Conservation (phyloP, 768 basidiomycete species). For the Boletus sp. region DNA sequence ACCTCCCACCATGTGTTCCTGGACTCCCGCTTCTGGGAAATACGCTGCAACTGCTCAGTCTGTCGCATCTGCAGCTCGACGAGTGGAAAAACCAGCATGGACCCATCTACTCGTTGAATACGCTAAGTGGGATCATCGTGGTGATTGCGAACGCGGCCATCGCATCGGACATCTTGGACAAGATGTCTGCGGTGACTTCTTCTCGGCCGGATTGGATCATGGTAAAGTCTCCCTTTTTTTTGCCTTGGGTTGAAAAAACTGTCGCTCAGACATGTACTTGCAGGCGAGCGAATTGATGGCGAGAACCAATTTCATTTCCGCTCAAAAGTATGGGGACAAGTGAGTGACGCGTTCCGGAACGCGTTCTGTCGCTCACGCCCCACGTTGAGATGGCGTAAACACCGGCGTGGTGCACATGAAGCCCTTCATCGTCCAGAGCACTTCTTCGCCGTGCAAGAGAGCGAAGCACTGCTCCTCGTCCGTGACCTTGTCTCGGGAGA, state of each 20-base stretch:
- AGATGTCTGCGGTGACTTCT: slow-evolving; percentile 8
- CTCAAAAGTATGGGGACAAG: slow-evolving; percentile 10
- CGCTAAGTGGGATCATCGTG: slow-evolving; percentile 3
- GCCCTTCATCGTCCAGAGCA: neutral
- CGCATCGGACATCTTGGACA: slow-evolving; percentile 5
- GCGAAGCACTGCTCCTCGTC: slow-evolving; percentile 6
- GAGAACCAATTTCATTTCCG: slow-evolving; percentile 2
- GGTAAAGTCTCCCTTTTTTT: slow-evolving; percentile 1
- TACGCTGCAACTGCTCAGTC: neutral
- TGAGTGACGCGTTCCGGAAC: neutral
- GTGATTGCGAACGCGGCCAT: slow-evolving; percentile 9
- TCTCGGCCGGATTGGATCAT: slow-evolving; percentile 9
- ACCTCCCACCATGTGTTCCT: slow-evolving; percentile 6
- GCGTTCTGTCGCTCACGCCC: neutral
- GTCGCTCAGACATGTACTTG: neutral
- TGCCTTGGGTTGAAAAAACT: neutral
- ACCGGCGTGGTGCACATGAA: slow-evolving; percentile 4
- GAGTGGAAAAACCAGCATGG: slow-evolving; percentile 10
- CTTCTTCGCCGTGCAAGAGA: slow-evolving; percentile 4
- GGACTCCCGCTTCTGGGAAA: slow-evolving; percentile 4
- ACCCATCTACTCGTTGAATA: slow-evolving; percentile 6
- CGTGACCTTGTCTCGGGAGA: slow-evolving; percentile 1
- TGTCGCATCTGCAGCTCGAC: slow-evolving; percentile 6
- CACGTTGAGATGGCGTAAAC: slow-evolving; percentile 1
- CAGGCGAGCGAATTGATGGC: slow-evolving; percentile 7